These are phyloP conservation scores for Neurospora sp. DNA, from an alignment of 495 filamentous ascomycete genomes.

Conservation along the genomic window DNA sequence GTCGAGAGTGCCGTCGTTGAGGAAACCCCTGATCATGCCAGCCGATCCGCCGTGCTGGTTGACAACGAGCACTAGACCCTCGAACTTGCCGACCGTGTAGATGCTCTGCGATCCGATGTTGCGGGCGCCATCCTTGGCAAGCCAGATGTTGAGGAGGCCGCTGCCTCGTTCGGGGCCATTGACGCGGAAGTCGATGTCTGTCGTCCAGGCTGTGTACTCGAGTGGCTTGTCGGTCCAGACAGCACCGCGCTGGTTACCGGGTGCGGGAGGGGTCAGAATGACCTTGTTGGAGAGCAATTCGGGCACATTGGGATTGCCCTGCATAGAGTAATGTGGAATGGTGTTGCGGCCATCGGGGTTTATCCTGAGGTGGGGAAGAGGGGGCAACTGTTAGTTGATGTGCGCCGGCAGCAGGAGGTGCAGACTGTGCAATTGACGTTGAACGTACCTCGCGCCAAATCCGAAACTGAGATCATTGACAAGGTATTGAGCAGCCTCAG, in stretches of 20 bases:
- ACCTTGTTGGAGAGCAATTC: conserved; percentile 81
- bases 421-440: not conserved
- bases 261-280: conserved; percentile 80
- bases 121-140: conserved; percentile 59
- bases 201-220: conserved; percentile 58
- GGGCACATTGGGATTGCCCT: conserved; percentile 60
- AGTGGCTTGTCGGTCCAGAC: conserved; percentile 65
- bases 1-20: conserved; percentile 82
- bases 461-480: conserved; percentile 68
- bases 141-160: conserved; percentile 92
- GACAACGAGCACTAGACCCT: conserved; percentile 77
- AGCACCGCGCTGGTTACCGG: conserved; percentile 76
- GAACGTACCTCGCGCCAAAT: conserved; percentile 49
- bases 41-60: conserved; percentile 78
- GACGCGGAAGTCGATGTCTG: conserved; percentile 78
- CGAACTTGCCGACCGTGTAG: conserved; percentile 72
- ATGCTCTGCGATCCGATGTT: conserved; percentile 61
- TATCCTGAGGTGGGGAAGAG: conserved; percentile 23
- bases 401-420: not conserved
- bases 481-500: conserved; percentile 47
- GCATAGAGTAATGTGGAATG: conserved; percentile 50
- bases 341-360: conserved; percentile 24
- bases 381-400: not conserved
- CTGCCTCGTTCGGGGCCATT: conserved; percentile 75
- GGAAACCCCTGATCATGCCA: conserved; percentile 77